A percentile compares a stretch with the other conserved stretches of the same genome.
Evolutionary conservation across 306 rosid genomes (phyloP).

Genomic region (Crataegus laevigata): DNA sequence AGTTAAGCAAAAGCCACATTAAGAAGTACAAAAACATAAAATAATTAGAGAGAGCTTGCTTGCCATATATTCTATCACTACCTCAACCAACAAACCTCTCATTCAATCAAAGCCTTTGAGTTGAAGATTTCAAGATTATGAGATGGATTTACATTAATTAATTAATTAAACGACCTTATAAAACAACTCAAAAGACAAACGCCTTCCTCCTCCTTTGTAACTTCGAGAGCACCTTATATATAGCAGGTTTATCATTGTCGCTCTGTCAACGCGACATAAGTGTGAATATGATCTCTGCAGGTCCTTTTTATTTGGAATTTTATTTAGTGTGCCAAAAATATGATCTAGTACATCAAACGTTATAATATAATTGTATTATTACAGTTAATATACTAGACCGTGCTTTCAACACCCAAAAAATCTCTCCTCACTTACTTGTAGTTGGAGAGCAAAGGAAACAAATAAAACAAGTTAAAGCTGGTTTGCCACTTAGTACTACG

Average conservation of each 20-base stretch:
- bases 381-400: too few species aligned
- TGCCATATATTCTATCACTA: conserved; percentile 10
- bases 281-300: too few species aligned
- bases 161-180: background rate
- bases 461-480: too few species aligned
- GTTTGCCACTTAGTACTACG: too few species aligned
- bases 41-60: background rate
- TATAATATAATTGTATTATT: too few species aligned
- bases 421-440: too few species aligned
- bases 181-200: background rate
- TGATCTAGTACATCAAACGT: too few species aligned
- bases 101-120: background rate
- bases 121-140: conserved; percentile 1
- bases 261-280: too few species aligned
- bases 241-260: too few species aligned
- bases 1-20: background rate
- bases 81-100: conserved; percentile 11
- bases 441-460: background rate
- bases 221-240: background rate
- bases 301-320: too few species aligned
- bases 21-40: background rate
- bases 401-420: too few species aligned
- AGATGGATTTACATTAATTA: background rate
- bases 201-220: background rate
- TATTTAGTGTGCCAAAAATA: too few species aligned